Evolutionary conservation across 164 flowering plant species (phyloP).

Genomic region (Nymphaea thermarum): DNA sequence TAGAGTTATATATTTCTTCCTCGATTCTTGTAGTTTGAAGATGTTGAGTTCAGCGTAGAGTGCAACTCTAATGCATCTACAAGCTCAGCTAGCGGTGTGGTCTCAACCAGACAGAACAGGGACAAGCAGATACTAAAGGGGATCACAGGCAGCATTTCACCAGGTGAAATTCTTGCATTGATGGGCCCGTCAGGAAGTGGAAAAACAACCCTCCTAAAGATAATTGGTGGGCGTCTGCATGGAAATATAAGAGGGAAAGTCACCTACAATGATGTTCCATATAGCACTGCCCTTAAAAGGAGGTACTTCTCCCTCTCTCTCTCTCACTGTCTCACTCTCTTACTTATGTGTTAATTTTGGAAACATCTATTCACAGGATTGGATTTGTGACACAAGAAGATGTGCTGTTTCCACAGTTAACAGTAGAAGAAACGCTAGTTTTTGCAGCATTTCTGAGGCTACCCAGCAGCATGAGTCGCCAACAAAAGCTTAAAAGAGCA

Average conservation of each 20-base stretch:
- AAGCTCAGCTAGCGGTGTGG: slow-evolving; percentile 53
- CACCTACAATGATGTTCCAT: slow-evolving; percentile 73
- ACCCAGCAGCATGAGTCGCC: slow-evolving; percentile 57
- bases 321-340: not conserved
- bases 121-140: slow-evolving; percentile 78
- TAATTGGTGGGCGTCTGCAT: slow-evolving; percentile 72
- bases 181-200: slow-evolving; percentile 99
- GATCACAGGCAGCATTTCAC: slow-evolving; percentile 79
- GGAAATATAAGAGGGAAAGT: slow-evolving; percentile 63
- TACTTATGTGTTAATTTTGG: not conserved
- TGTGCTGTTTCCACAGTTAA: slow-evolving; percentile 74
- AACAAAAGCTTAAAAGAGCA: slow-evolving; percentile 59
- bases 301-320: slow-evolving; percentile 28
- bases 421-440: slow-evolving; percentile 85
- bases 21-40: slow-evolving; percentile 57
- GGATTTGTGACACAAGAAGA: slow-evolving; percentile 98
- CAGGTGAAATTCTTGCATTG: slow-evolving; percentile 85
- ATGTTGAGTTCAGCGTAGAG: slow-evolving; percentile 67
- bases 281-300: slow-evolving; percentile 68
- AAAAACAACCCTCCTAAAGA: slow-evolving; percentile 75
- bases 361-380: slow-evolving; percentile 37
- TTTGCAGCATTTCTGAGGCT: slow-evolving; percentile 87
- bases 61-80: slow-evolving; percentile 15
- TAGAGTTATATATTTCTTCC: not conserved
- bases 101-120: slow-evolving; percentile 47